Base-by-base conservation (phyloP, 176 grass and related monocot genomes). In the Ensete ventricosum region DNA sequence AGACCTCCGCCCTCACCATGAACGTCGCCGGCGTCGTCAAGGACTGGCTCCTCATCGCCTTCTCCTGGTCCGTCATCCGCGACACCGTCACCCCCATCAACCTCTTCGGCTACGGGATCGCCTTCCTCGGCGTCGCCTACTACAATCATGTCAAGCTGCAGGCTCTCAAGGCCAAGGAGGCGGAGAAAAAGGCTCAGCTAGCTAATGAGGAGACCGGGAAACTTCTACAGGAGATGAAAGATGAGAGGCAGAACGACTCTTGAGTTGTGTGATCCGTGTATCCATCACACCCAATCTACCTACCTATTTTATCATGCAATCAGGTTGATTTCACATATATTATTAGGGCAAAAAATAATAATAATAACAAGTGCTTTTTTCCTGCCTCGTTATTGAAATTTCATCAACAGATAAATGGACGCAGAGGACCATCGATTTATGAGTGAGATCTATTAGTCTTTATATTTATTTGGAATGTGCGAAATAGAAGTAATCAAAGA, bases 1-100 rank as follows among this genome's bases (percentile, higher is more conserved):
- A 96, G 85, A 96, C 93, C 57, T 96, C 93, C 17, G 93, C 93
- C 58, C 86, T 96, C 53, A 96, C 93, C 62, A 96, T 96, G 93
- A 96, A 96, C 24, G 93, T 96, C 1, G 93, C 90, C 1, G 93
- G 93, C 2, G 93, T 96, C 0, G 93, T 96, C 67, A 96, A 96
- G 83, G 93, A 96, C 66, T 96, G 93, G 93, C 88, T 96, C 17
- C 73, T 96, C 62, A 96, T 96, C 54, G 87, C 93, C 26, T 96
- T 96, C 87, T 96, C 93, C 4, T 96, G 93, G 93, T 92, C 93
- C 0, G 93, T 96, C 25, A 96, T 96, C 85, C 83, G 87, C 27
- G 93, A 96, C 73, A 84, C 88, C 0, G 90, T 96, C 65, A 96
- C 93, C 2, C 79, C 89, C 9, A 71, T 96, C 83, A 96, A 96